Evolutionary conservation across 768 basidiomycete species (phyloP), one percentile per base, ranked within the genome.

Genomic region (Boletus huronensis): DNA sequence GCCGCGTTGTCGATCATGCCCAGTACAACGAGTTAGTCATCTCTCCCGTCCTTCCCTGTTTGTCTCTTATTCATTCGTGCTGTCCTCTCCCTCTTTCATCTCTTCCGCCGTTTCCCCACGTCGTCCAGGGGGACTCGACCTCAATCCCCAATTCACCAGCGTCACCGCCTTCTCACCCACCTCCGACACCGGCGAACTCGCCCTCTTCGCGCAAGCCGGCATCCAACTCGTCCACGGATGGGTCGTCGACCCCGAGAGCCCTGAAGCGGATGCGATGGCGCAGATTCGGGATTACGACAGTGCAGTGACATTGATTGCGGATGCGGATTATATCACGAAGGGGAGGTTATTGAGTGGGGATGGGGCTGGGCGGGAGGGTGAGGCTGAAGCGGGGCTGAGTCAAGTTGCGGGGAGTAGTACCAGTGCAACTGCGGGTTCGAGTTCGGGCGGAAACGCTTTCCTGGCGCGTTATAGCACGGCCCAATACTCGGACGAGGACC

Each of bases 141-240:
- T 97, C 42, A 93, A 97, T 62, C 91, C 93, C 1, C 70, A 84
- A 0, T 97, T 97, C 68, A 88, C 85, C 0, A 80, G 80, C 0
- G 65, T 84, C 7, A 81, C 80, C 2, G 79, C 82, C 0, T 94
- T 95, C 67, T 77, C 81, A 13, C 87, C 90, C 2, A 72, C 71
- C 0, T 81, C 79, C 1, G 77, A 78, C 28, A 82, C 82, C 0
- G 92, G 90, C 2, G 94, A 91, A 64, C 80, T 97, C 41, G 82
- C 88, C 54, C 80, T 97, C 8, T 97, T 97, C 63, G 75, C 84
- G n/a, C 84, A 90, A 41, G 88, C 84, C 0, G 85, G 84, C 9
- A 90, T 96, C 41, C 73, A 81, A 6, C 82, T 97, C 38, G 84
- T 93, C 1, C 93, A 96, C 54, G 94, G 94, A 1, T 97, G 94